Conservation (phyloP, 164 flowering plant genomes). For the Berberis thunbergii region DNA sequence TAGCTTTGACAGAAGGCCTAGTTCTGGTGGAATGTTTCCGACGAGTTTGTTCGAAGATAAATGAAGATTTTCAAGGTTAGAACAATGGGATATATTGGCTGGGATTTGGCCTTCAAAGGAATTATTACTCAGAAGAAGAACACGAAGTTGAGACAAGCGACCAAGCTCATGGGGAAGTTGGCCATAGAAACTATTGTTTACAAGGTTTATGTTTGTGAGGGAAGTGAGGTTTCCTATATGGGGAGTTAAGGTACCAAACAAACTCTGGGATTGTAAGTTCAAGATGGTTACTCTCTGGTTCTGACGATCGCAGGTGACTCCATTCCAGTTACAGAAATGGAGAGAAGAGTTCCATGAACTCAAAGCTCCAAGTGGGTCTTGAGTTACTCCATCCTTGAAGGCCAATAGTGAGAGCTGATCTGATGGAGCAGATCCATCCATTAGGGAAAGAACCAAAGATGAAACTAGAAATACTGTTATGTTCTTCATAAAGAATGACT, state of each 20-base stretch:
- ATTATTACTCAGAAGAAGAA: neutral
- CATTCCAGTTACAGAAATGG: no score
- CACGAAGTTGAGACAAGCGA: neutral
- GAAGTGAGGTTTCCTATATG: conserved; percentile 18
- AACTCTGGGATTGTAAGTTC: neutral
- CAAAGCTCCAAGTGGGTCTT: no score
- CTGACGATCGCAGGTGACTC: no score
- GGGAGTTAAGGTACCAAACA: conserved; percentile 17
- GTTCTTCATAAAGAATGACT: no score
- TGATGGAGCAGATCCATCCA: no score
- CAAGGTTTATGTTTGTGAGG: conserved; percentile 9
- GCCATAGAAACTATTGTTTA: conserved; percentile 14
- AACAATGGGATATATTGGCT: conserved; percentile 1
- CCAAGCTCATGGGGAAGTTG: conserved; percentile 5
- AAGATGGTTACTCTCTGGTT: no score
- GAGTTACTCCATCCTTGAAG: no score
- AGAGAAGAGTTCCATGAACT: no score
- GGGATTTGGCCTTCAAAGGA: conserved; percentile 4
- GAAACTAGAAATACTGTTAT: no score
- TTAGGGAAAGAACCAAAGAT: no score
- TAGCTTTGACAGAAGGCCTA: neutral
- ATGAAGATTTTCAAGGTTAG: neutral
- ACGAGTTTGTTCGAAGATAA: neutral
- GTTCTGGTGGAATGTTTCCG: conserved; percentile 3
- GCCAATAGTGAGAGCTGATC: no score